Conservation (phyloP, 2,329 filamentous ascomycete genomes). For the Paradendryphiella salina region DNA sequence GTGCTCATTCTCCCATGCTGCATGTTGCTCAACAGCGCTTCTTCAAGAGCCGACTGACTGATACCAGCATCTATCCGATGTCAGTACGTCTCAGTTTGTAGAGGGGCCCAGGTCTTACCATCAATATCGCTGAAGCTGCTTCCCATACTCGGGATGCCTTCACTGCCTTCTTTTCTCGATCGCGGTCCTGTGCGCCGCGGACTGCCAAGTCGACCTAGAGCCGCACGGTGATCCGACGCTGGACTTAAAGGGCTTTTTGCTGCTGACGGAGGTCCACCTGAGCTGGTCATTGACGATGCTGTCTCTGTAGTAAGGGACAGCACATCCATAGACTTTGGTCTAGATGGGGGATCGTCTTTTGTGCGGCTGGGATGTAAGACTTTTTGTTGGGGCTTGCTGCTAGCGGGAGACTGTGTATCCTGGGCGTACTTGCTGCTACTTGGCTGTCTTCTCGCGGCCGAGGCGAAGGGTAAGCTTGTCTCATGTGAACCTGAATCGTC, state of each 20-base stretch:
- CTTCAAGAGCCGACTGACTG: constrained; percentile 78
- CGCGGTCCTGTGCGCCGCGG: constrained; percentile 48
- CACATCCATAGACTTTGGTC: constrained; percentile 24
- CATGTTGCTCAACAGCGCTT: constrained; percentile 74
- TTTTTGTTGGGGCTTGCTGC: constrained; percentile 18
- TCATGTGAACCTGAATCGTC: constrained; percentile 60
- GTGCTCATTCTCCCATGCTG: constrained; percentile 69
- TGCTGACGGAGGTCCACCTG: constrained; percentile 30
- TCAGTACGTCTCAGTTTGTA: constrained; percentile 10
- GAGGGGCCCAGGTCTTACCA: constrained; percentile 51
- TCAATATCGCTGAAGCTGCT: constrained; percentile 87
- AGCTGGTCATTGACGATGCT: constrained; percentile 60
- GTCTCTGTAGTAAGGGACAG: constrained; percentile 31
- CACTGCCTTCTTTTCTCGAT: constrained; percentile 37
- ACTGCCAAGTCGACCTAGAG: constrained; percentile 59
- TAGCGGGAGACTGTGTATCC: constrained; percentile 9
- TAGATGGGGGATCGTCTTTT: constrained; percentile 4
- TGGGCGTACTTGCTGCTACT: constrained; percentile 13
- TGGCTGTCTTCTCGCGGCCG: constrained; percentile 16
- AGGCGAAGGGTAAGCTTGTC: constrained; percentile 51
- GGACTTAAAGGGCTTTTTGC: constrained; percentile 35
- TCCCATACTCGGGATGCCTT: constrained; percentile 53
- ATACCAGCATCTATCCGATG: constrained; percentile 68
- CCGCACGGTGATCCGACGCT: constrained; percentile 61
- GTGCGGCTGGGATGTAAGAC: constrained; percentile 5